Percentiles rank a stretch among this genome's conserved stretches.
phyloP scores from a whole-genome alignment of 805 yeast species.

The Wickerhamomyces rabaulensis region DNA sequence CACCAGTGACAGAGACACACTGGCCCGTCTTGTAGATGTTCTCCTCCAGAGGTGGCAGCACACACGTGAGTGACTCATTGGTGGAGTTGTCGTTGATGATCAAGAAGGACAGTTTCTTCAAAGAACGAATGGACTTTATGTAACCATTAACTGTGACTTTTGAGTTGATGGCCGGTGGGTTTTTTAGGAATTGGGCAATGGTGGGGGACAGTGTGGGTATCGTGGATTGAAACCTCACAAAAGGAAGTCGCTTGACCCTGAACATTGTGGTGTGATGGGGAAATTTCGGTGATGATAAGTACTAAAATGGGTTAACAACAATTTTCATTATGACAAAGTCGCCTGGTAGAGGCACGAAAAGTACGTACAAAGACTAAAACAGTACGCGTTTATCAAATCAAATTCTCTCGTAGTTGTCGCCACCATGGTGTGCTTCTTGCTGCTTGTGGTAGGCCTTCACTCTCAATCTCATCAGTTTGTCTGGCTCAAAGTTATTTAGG shows the following conservation, averaged over 20 bases:
- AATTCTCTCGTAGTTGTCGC: constrained; percentile 11
- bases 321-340: too few species aligned
- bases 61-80: constrained; percentile 48
- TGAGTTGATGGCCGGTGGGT: constrained; percentile 25
- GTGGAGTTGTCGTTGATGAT: constrained; percentile 79
- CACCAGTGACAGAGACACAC: constrained; percentile 38
- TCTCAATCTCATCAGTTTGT: constrained; percentile 51
- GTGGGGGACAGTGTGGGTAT: constrained; percentile 6
- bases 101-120: constrained; percentile 75
- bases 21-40: constrained; percentile 39
- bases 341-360: neutral
- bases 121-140: constrained; percentile 63
- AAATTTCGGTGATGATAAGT: neutral
- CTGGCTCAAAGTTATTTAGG: constrained; percentile 36
- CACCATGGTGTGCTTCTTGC: constrained; percentile 5
- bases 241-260: neutral
- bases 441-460: constrained; percentile 35
- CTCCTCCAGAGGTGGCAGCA: constrained; percentile 36
- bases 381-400: constrained; percentile 1
- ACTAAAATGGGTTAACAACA: neutral
- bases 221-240: neutral
- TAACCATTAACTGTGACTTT: constrained; percentile 58
- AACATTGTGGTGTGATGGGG: neutral
- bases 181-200: constrained; percentile 11
- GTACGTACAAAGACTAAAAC: too few species aligned